Evolutionary conservation across 768 basidiomycete genomes (phyloP).

Genomic region (Mycena latifolia): DNA sequence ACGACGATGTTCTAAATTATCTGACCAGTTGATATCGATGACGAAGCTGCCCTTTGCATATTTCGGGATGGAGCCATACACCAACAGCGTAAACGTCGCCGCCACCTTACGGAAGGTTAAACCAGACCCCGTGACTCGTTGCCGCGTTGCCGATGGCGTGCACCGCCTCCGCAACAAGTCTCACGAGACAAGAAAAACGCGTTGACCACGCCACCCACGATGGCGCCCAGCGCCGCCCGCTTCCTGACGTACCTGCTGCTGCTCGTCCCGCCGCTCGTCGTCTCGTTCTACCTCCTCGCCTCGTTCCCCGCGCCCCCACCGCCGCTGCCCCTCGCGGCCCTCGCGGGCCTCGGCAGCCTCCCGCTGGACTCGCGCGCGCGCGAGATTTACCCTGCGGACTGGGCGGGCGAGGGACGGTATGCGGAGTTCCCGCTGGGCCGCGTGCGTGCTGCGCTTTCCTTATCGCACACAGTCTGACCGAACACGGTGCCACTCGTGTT

Average conservation of each 20-base stretch:
- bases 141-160: too few species aligned
- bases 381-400: constrained; percentile 80
- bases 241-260: constrained; percentile 66
- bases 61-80: too few species aligned
- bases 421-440: constrained; percentile 74
- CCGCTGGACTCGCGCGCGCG: constrained; percentile 69
- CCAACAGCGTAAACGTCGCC: too few species aligned
- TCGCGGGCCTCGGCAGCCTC: constrained; percentile 72
- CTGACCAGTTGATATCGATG: too few species aligned
- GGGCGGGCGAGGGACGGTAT: constrained; percentile 63
- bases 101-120: too few species aligned
- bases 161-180: neutral
- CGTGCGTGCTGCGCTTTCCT: constrained; percentile 52
- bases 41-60: too few species aligned
- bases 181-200: constrained; percentile 24
- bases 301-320: constrained; percentile 67
- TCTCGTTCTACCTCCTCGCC: constrained; percentile 72
- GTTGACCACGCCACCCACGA: constrained; percentile 26
- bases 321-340: constrained; percentile 61
- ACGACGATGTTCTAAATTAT: too few species aligned
- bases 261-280: constrained; percentile 69
- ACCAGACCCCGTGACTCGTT: too few species aligned
- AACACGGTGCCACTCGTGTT: too few species aligned
- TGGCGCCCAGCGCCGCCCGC: constrained; percentile 21
- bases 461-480: too few species aligned